phyloP scores from a whole-genome alignment of 768 basidiomycete genomes.

The Glaciozyma martinii region DNA sequence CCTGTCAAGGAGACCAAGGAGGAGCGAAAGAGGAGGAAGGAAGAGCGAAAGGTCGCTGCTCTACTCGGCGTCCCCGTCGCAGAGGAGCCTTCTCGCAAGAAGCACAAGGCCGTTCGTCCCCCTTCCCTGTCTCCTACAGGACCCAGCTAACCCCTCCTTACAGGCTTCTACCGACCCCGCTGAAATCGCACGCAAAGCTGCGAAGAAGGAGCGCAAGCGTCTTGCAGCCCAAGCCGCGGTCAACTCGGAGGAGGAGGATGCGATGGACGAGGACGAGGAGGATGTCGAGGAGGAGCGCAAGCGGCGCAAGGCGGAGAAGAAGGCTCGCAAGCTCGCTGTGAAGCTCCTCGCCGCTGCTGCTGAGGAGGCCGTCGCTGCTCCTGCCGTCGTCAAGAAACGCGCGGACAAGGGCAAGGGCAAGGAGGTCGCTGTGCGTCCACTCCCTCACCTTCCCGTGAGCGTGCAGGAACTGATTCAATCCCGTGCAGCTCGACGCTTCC shows the following conservation, averaged over 20 bases:
- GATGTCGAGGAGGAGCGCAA: constrained; percentile 45
- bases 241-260: not conserved
- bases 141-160: no score
- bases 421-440: no score
- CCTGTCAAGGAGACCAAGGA: no score
- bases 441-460: no score
- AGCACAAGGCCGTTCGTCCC: not conserved
- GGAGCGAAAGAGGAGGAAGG: no score
- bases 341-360: constrained; percentile 48
- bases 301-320: constrained; percentile 36
- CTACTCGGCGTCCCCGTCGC: not conserved
- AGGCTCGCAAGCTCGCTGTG: constrained; percentile 50
- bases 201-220: not conserved
- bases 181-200: not conserved
- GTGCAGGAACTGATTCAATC: no score
- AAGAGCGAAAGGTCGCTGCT: no score
- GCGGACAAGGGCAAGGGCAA: not conserved
- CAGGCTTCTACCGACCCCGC: no score
- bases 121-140: no score
- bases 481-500: no score
- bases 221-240: not conserved
- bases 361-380: not conserved
- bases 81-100: not conserved
- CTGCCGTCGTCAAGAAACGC: not conserved
- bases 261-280: constrained; percentile 39